Conservation (phyloP, 495 filamentous ascomycete genomes). For the Hapsidospora chrysogenum region DNA sequence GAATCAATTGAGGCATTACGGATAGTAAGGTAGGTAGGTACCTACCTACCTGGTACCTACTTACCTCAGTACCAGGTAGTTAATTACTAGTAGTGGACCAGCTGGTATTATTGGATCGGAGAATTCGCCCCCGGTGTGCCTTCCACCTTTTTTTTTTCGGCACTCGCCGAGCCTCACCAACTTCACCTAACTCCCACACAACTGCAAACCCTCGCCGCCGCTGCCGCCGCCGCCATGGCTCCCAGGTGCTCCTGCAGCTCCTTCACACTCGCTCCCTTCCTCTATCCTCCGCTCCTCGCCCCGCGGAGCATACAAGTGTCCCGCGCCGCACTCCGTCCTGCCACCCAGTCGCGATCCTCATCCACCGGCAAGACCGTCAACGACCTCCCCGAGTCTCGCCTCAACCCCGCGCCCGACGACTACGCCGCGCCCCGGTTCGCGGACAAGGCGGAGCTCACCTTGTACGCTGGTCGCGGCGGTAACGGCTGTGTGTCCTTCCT, state of each 20-base stretch:
- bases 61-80: too few species aligned
- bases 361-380: background rate
- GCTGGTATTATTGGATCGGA: too few species aligned
- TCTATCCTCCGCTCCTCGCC: slow-evolving; percentile 40
- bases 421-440: slow-evolving; percentile 70
- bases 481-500: slow-evolving; percentile 88
- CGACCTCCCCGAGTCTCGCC: slow-evolving; percentile 31
- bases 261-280: slow-evolving; percentile 40
- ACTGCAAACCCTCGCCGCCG: background rate
- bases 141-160: too few species aligned
- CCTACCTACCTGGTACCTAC: too few species aligned
- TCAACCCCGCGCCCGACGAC: slow-evolving; percentile 66
- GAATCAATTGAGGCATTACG: too few species aligned
- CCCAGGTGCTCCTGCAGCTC: slow-evolving; percentile 23
- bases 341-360: slow-evolving; percentile 3
- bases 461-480: slow-evolving; percentile 67
- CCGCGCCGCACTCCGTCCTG: slow-evolving; percentile 7
- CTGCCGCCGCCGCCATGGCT: slow-evolving; percentile 16
- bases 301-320: slow-evolving; percentile 15
- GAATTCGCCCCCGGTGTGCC: too few species aligned
- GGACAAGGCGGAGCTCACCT: slow-evolving; percentile 61
- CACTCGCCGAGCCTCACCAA: too few species aligned
- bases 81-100: too few species aligned
- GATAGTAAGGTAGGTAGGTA: too few species aligned
- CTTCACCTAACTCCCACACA: background rate